Evolutionary conservation across 495 filamentous ascomycete species (phyloP).

Genomic region (Penicillium canescens): DNA sequence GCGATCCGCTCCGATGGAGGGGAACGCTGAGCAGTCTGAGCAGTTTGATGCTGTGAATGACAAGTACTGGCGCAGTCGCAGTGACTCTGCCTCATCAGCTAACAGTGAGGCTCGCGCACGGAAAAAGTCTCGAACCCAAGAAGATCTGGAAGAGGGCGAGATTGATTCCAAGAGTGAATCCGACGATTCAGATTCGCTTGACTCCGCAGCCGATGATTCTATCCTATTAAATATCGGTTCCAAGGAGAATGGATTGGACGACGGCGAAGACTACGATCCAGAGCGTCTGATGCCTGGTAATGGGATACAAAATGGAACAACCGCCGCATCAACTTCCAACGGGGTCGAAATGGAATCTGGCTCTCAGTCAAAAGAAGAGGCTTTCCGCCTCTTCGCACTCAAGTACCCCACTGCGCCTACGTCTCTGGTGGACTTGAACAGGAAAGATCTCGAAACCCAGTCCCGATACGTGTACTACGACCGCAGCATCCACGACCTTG

Average conservation of each 20-base stretch:
- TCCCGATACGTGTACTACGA: slow-evolving; percentile 51
- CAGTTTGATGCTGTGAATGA: slow-evolving; percentile 43
- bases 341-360: not conserved
- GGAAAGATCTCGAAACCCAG: slow-evolving; percentile 44
- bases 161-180: slow-evolving; percentile 33
- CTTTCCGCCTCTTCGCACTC: slow-evolving; percentile 32
- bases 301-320: not conserved
- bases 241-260: slow-evolving; percentile 15
- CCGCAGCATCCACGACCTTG: slow-evolving; percentile 58
- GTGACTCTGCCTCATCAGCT: slow-evolving; percentile 32
- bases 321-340: too few species aligned
- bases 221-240: slow-evolving; percentile 44
- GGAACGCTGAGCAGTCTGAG: slow-evolving; percentile 5
- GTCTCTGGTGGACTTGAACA: slow-evolving; percentile 42
- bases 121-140: not conserved
- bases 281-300: slow-evolving; percentile 14
- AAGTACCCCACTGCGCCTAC: slow-evolving; percentile 40
- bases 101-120: not conserved
- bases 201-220: slow-evolving; percentile 43
- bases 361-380: slow-evolving; percentile 36
- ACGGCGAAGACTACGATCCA: slow-evolving; percentile 27
- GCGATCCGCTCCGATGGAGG: slow-evolving; percentile 9
- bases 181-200: slow-evolving; percentile 36
- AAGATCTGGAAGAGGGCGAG: slow-evolving; percentile 27
- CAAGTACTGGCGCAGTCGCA: slow-evolving; percentile 42